These are phyloP conservation scores for Tetrahymena elliotti DNA, from an alignment of 73 alveolate genomes.

Conservation along the genomic window DNA sequence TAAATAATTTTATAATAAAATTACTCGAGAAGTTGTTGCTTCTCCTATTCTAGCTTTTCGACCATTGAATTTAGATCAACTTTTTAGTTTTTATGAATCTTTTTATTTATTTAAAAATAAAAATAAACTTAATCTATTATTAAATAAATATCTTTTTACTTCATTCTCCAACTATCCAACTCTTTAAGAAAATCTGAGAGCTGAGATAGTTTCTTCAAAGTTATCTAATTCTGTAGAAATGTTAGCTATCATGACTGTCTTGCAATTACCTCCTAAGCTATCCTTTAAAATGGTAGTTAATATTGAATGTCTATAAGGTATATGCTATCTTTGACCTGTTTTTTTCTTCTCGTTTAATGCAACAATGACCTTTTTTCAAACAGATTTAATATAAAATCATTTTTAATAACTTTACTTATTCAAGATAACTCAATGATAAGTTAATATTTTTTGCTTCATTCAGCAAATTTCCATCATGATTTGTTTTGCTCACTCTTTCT, in stretches of 20 bases:
- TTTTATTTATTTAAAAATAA: background rate
- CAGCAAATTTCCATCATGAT: conserved; percentile 72
- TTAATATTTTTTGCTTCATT: conserved; percentile 89
- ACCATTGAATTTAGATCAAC: conserved; percentile 58
- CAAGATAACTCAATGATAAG: conserved; percentile 75
- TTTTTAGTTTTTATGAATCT: conserved; percentile 42
- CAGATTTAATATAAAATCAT: background rate
- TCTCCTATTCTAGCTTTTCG: conserved; percentile 53
- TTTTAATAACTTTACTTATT: conserved; percentile 47
- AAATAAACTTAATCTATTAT: background rate
- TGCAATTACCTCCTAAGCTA: conserved; percentile 94
- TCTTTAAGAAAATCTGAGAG: conserved; percentile 88
- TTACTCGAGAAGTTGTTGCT: conserved; percentile 10
- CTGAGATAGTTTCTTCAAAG: conserved; percentile 82
- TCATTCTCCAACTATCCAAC: conserved; percentile 87
- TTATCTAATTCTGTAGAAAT: conserved; percentile 70
- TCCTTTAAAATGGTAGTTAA: conserved; percentile 93
- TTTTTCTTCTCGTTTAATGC: conserved; percentile 85
- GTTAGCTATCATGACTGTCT: conserved; percentile 89
- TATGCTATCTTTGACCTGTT: conserved; percentile 77
- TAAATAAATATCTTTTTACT: conserved; percentile 12
- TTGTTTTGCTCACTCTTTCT: conserved; percentile 81
- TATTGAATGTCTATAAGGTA: conserved; percentile 93
- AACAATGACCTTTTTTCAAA: conserved; percentile 57
- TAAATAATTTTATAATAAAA: background rate